These are phyloP conservation scores for Cardamine resedifolia DNA, from an alignment of 345 rosid species.

Conservation along the genomic window DNA sequence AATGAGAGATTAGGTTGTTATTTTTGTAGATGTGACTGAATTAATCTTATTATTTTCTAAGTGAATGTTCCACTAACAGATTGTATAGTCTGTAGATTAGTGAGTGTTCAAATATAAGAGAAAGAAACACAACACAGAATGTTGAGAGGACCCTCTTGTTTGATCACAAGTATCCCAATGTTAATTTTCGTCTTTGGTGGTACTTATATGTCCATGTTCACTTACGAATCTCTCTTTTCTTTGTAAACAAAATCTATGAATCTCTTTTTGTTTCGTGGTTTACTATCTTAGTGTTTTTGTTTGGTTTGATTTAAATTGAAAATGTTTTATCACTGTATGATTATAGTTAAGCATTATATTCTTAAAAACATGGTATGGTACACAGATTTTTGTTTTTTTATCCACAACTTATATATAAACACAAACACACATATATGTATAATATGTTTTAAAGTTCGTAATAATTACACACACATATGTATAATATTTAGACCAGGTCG, in stretches of 20 bases:
- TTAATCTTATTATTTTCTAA: too few species aligned
- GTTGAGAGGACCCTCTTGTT: slow-evolving; percentile 12
- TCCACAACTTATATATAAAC: neutral
- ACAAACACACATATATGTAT: neutral
- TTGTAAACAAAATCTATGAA: neutral
- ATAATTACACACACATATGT: too few species aligned
- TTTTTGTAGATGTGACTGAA: too few species aligned
- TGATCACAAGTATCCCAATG: neutral
- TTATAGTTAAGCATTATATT: neutral
- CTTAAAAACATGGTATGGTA: neutral
- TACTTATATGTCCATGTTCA: neutral
- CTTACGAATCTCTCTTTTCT: too few species aligned
- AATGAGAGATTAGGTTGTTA: neutral
- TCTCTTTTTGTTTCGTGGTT: neutral
- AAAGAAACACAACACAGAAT: neutral
- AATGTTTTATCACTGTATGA: neutral
- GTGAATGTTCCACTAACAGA: too few species aligned
- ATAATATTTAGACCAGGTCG: neutral
- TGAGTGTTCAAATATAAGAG: neutral
- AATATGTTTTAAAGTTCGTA: too few species aligned
- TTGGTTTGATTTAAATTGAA: neutral
- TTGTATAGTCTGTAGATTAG: neutral
- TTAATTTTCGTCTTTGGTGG: neutral
- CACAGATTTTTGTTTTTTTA: neutral
- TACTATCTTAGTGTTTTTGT: neutral